Conservation (phyloP, 2,329 filamentous ascomycete genomes). For the Raffaelea ambrosiae region DNA sequence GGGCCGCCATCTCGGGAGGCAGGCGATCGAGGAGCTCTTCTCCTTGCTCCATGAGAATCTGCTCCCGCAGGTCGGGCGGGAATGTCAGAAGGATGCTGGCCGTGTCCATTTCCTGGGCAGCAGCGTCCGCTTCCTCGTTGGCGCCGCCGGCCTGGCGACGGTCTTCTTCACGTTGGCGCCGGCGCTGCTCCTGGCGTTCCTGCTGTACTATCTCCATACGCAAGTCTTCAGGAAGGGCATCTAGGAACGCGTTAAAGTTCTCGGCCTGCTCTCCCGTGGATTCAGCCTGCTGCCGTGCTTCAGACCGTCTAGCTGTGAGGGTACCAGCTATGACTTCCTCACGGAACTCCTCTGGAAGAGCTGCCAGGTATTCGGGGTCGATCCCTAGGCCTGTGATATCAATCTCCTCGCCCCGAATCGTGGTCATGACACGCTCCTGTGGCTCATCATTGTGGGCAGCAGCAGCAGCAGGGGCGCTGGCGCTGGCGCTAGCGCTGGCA, state of each 20-base stretch:
- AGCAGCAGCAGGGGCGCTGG: not conserved
- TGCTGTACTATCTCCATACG: constrained; percentile 85
- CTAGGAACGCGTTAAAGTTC: constrained; percentile 87
- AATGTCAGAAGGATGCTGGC: constrained; percentile 89
- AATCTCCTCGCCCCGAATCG: constrained; percentile 75
- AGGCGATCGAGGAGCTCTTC: constrained; percentile 78
- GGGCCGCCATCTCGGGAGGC: constrained; percentile 75
- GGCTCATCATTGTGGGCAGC: not conserved
- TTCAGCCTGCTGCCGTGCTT: constrained; percentile 60
- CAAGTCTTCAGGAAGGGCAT: constrained; percentile 84
- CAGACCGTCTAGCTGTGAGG: constrained; percentile 70
- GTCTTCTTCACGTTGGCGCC: constrained; percentile 74
- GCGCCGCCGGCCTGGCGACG: constrained; percentile 48
- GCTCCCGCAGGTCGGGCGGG: constrained; percentile 72
- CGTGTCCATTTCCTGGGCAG: constrained; percentile 68
- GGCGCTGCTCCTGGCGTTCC: constrained; percentile 80
- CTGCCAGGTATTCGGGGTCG: constrained; percentile 87
- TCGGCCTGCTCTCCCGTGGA: constrained; percentile 64
- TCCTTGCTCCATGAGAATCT: constrained; percentile 85
- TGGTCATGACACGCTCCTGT: constrained; percentile 61
- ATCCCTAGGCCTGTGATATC: constrained; percentile 95
- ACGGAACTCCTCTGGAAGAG: constrained; percentile 92
- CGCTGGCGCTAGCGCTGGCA: constrained; percentile 1
- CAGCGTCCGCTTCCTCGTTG: constrained; percentile 17
- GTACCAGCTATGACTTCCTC: constrained; percentile 95